Evolutionary conservation across 2,329 filamentous ascomycete genomes (phyloP).

Genomic region (Epicoccum sorghinum): DNA sequence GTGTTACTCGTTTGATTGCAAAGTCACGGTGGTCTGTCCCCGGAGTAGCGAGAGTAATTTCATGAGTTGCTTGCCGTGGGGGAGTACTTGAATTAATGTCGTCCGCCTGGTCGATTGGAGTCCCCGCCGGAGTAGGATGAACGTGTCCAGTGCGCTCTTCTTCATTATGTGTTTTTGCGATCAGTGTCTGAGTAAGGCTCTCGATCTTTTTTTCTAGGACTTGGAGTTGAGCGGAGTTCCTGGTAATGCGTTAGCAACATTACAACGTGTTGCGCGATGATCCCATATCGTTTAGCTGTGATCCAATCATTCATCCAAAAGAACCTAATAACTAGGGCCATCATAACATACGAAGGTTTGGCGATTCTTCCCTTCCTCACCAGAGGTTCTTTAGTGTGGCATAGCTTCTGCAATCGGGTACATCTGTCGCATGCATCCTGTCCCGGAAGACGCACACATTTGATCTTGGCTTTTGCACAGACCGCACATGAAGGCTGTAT

Average conservation of each 20-base stretch:
- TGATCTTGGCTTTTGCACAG: constrained; percentile 13
- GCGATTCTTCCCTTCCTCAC: neutral
- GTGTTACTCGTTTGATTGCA: no score
- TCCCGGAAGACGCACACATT: constrained; percentile 3
- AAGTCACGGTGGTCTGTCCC: no score
- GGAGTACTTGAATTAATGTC: neutral
- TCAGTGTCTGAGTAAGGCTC: neutral
- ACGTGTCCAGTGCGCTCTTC: neutral
- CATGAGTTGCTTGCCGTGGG: neutral
- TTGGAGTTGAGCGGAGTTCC: neutral
- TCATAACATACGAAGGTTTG: neutral
- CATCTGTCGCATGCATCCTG: constrained; percentile 7
- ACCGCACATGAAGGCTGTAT: neutral
- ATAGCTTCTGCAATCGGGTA: neutral
- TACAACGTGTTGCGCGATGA: no score
- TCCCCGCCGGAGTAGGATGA: neutral
- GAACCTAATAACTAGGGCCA: no score
- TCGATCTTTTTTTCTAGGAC: neutral
- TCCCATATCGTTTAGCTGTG: no score
- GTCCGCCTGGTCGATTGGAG: neutral
- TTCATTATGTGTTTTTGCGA: neutral
- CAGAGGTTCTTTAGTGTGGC: neutral
- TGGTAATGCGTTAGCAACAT: no score
- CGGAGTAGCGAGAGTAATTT: neutral
- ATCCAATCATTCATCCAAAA: no score